These are phyloP conservation scores for Cercophora newfieldiana DNA, from an alignment of 495 filamentous ascomycete genomes.

Conservation along the genomic window DNA sequence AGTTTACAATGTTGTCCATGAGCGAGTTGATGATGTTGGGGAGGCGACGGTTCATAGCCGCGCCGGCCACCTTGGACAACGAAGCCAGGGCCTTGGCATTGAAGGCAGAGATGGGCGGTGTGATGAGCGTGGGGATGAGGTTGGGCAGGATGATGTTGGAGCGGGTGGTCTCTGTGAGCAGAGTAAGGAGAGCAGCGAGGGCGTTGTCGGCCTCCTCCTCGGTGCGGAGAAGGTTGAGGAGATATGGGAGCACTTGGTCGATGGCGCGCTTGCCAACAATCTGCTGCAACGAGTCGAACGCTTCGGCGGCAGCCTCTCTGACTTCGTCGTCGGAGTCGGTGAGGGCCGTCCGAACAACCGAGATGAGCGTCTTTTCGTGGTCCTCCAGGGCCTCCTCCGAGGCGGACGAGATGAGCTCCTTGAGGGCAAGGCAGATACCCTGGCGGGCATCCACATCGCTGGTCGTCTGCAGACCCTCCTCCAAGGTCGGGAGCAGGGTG, in stretches of 20 bases:
- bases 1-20: constrained; percentile 84
- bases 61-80: constrained; percentile 82
- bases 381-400: constrained; percentile 87
- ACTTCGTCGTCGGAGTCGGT: constrained; percentile 88
- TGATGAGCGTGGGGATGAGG: constrained; percentile 87
- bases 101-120: constrained; percentile 88
- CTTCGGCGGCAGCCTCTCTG: constrained; percentile 92
- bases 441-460: constrained; percentile 93
- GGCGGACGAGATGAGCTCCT: constrained; percentile 90
- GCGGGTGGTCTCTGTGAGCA: constrained; percentile 88
- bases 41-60: constrained; percentile 84
- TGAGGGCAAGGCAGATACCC: constrained; percentile 94
- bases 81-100: constrained; percentile 93
- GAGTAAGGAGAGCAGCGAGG: constrained; percentile 83
- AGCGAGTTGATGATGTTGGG: constrained; percentile 87
- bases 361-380: constrained; percentile 91
- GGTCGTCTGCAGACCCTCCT: constrained; percentile 85
- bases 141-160: constrained; percentile 96
- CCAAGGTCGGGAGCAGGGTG: constrained; percentile 84
- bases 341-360: constrained; percentile 88
- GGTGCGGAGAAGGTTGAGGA: constrained; percentile 80
- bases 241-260: constrained; percentile 90
- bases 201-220: constrained; percentile 90
- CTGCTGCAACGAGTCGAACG: constrained; percentile 91
- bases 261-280: constrained; percentile 90